A percentile compares a stretch with the other conserved stretches of the same genome.
Conservation (phyloP, 352 stramenopile genomes). For the Pythium volutum region DNA sequence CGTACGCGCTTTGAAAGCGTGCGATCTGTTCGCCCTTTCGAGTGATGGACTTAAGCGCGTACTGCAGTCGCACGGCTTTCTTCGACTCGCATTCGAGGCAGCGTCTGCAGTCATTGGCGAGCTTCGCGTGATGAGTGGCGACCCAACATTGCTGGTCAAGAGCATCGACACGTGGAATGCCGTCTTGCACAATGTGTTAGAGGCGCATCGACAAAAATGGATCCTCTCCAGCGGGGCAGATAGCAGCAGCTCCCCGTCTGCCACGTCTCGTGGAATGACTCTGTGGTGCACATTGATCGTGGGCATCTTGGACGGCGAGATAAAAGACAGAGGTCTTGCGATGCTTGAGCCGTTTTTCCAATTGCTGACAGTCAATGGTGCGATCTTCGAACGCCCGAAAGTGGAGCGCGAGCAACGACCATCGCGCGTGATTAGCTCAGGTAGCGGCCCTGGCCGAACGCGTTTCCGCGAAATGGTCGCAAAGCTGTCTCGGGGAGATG, state of each 20-base stretch:
- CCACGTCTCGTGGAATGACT: conserved; percentile 1
- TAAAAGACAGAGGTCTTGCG: conserved; percentile 6
- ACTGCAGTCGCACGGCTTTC: conserved; percentile 17
- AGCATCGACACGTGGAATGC: conserved; percentile 14
- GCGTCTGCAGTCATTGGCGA: conserved; percentile 13
- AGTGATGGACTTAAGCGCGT: conserved; percentile 22
- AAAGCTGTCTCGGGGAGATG: conserved; percentile 14
- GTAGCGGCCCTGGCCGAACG: background rate
- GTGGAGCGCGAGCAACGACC: background rate
- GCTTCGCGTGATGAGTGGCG: background rate
- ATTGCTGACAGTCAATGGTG: conserved; percentile 16
- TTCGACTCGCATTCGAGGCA: conserved; percentile 12
- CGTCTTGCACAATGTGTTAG: background rate
- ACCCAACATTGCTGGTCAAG: background rate
- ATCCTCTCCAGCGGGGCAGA: background rate
- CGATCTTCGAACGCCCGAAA: conserved; percentile 10
- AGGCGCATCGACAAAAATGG: conserved; percentile 12
- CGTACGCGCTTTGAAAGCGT: conserved; percentile 42
- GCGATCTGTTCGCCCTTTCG: conserved; percentile 49
- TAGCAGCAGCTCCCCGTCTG: background rate
- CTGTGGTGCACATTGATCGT: conserved; percentile 23
- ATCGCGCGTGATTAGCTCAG: conserved; percentile 1
- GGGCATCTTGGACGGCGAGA: conserved; percentile 22
- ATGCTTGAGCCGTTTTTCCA: conserved; percentile 15
- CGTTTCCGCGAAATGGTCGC: conserved; percentile 23